A percentile compares a stretch with the other conserved stretches of the same genome.
Conservation (phyloP, 1,284 basidiomycete species). For the Cryptococcus hybrid region DNA sequence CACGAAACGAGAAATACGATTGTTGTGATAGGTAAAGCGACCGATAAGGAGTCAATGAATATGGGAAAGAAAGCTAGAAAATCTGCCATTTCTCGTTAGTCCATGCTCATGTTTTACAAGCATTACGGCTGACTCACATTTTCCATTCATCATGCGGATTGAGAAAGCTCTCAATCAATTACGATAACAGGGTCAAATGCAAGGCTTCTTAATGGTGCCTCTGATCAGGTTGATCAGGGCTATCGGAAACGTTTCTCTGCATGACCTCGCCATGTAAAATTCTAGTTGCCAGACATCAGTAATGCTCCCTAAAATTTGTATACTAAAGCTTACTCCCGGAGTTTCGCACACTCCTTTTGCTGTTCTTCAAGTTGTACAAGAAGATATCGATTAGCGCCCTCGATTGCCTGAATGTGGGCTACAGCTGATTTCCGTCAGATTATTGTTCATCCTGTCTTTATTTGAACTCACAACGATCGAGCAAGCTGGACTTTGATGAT, state of each 20-base stretch:
- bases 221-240: neutral
- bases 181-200: too few species aligned
- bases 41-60: too few species aligned
- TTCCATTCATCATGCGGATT: too few species aligned
- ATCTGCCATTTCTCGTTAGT: too few species aligned
- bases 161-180: too few species aligned
- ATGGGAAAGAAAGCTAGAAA: too few species aligned
- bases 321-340: conserved; percentile 21
- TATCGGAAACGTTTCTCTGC: conserved; percentile 8
- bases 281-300: neutral
- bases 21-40: too few species aligned
- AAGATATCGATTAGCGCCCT: conserved; percentile 25
- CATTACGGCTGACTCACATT: too few species aligned
- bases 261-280: conserved; percentile 14
- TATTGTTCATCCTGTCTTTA: neutral
- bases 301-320: neutral
- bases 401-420: conserved; percentile 29
- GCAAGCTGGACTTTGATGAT: conserved; percentile 78
- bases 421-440: conserved; percentile 17
- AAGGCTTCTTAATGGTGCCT: neutral
- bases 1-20: too few species aligned
- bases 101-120: too few species aligned
- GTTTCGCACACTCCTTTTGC: conserved; percentile 14
- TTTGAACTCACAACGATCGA: conserved; percentile 69
- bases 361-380: conserved; percentile 14